Evolutionary conservation across 192 early-diverging fungal species (phyloP).

Genomic region (Gamsiella multidivaricata): DNA sequence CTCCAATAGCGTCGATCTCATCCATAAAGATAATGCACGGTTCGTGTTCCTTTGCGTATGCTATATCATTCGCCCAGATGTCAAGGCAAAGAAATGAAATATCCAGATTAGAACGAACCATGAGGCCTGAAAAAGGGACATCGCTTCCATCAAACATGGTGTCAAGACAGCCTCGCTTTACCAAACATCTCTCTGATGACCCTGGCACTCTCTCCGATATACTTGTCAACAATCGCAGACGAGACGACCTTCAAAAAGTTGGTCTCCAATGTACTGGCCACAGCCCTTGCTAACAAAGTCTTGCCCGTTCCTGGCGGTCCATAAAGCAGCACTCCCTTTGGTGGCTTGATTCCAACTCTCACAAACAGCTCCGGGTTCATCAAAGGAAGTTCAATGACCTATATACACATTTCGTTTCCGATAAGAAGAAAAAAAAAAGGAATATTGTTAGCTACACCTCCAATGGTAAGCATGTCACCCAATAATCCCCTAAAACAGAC

Average conservation of each 20-base stretch:
- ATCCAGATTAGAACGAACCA: too few species aligned
- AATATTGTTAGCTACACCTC: too few species aligned
- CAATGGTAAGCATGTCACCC: too few species aligned
- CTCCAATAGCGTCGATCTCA: slow-evolving; percentile 99
- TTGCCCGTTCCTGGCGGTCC: slow-evolving; percentile 99
- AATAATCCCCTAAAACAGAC: too few species aligned
- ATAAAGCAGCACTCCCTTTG: slow-evolving; percentile 97
- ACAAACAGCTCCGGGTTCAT: slow-evolving; percentile 99
- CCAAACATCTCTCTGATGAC: slow-evolving; percentile 99
- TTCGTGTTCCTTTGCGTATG: slow-evolving; percentile 98
- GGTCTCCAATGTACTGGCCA: slow-evolving; percentile 96
- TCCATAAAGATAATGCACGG: slow-evolving; percentile 99
- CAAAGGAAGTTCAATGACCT: slow-evolving; percentile 98
- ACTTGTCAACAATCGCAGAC: slow-evolving; percentile 99
- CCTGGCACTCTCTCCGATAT: slow-evolving; percentile 98
- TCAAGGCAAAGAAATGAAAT: too few species aligned
- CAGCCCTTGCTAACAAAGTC: slow-evolving; percentile 95
- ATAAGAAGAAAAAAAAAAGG: too few species aligned
- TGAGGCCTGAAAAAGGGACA: too few species aligned
- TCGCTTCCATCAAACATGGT: too few species aligned
- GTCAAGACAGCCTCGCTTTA: too few species aligned
- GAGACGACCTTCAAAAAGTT: slow-evolving; percentile 99
- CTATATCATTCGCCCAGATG: slow-evolving; percentile 30
- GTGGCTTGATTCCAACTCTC: slow-evolving; percentile 97
- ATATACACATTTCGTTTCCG: too few species aligned